Evolutionary conservation across 305 asterid species (phyloP).

Genomic region (Andrographis paniculata): DNA sequence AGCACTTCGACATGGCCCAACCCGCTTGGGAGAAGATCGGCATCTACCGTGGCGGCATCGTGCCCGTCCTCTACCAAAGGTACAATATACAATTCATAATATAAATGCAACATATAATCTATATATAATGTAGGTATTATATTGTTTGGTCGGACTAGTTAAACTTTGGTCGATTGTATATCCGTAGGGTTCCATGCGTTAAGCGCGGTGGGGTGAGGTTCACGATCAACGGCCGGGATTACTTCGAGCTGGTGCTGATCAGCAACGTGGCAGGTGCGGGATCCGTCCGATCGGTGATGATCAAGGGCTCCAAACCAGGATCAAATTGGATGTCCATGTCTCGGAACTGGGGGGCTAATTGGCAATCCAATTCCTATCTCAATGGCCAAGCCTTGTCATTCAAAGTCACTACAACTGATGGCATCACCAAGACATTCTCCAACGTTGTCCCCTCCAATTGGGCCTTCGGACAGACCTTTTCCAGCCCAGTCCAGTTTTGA

Average conservation of each 20-base stretch:
- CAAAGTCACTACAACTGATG: conserved; percentile 45
- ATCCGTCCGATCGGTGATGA: conserved; percentile 30
- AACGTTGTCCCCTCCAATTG: conserved; percentile 40
- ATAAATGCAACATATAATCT: too few species aligned
- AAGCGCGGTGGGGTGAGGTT: conserved; percentile 56
- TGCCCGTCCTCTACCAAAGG: conserved; percentile 65
- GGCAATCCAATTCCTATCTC: conserved; percentile 49
- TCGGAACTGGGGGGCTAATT: conserved; percentile 64
- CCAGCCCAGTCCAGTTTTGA: conserved; percentile 30
- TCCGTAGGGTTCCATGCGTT: conserved; percentile 46
- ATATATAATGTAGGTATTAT: too few species aligned
- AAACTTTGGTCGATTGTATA: too few species aligned
- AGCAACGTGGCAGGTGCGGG: conserved; percentile 53
- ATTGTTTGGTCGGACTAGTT: background rate
- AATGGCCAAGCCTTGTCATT: conserved; percentile 55
- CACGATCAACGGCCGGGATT: conserved; percentile 44
- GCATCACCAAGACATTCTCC: conserved; percentile 32
- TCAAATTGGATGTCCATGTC: conserved; percentile 60
- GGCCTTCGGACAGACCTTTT: conserved; percentile 49
- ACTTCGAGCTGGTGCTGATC: conserved; percentile 49
- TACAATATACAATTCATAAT: too few species aligned
- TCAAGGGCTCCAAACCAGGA: conserved; percentile 44
- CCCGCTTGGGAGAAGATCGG: conserved; percentile 64
- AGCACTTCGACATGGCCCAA: conserved; percentile 69
- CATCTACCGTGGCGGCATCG: conserved; percentile 51